phyloP scores from a whole-genome alignment of 805 yeast species.

The Pichia nakasei region DNA sequence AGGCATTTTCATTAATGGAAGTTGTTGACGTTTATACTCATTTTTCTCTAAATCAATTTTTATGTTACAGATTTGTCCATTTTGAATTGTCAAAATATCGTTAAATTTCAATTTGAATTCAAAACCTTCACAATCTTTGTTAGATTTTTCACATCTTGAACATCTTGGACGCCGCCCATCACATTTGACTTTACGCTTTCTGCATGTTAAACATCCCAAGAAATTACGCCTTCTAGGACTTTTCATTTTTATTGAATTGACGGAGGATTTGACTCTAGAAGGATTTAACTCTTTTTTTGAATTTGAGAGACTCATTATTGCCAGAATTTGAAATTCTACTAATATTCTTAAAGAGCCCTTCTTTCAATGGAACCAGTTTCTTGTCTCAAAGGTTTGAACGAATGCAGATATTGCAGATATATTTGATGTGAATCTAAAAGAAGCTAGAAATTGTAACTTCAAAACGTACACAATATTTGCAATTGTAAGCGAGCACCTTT shows the following conservation, averaged over 20 bases:
- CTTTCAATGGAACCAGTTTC: too few relatives aligned
- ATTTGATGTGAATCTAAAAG: too few relatives aligned
- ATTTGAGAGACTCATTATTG: too few relatives aligned
- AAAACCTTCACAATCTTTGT: slow-evolving; percentile 40
- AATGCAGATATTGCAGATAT: too few relatives aligned
- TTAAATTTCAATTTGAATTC: slow-evolving; percentile 40
- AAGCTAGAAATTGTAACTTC: too few relatives aligned
- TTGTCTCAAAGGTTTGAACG: too few relatives aligned
- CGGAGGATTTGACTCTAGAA: background rate
- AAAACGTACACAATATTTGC: too few relatives aligned
- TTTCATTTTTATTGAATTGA: background rate
- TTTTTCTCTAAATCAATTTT: slow-evolving; percentile 4
- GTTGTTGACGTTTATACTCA: slow-evolving; percentile 30
- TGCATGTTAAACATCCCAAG: slow-evolving; percentile 50
- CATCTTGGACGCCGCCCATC: slow-evolving; percentile 40
- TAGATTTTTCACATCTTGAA: slow-evolving; percentile 37
- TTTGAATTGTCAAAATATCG: slow-evolving; percentile 29
- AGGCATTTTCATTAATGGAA: slow-evolving; percentile 34
- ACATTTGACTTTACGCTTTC: slow-evolving; percentile 45
- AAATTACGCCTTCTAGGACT: slow-evolving; percentile 23
- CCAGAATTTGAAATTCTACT: too few relatives aligned
- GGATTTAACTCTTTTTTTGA: too few relatives aligned
- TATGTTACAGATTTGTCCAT: slow-evolving; percentile 16
- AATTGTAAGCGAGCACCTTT: slow-evolving; percentile 6
- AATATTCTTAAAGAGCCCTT: too few relatives aligned